A percentile compares a stretch with the other conserved stretches of the same genome.
Conservation (phyloP, 2,329 filamentous ascomycete genomes). For the Pyrenophora seminiperda region DNA sequence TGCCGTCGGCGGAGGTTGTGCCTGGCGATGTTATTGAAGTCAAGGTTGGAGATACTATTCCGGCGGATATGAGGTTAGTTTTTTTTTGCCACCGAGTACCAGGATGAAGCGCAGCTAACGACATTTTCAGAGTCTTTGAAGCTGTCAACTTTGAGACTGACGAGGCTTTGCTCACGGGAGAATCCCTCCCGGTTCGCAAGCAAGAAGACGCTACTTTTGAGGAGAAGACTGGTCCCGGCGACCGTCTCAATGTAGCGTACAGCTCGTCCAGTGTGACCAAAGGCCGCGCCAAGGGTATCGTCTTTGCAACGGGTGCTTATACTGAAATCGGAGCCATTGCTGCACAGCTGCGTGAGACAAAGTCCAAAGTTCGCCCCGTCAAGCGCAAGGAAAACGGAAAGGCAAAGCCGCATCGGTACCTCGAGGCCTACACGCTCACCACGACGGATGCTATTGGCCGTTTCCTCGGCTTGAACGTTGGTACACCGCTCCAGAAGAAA, state of each 20-base stretch:
- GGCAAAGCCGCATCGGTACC: conserved; percentile 41
- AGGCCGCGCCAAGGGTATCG: conserved; percentile 69
- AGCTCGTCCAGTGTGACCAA: conserved; percentile 50
- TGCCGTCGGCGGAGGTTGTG: conserved; percentile 65
- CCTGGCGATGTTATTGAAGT: conserved; percentile 68
- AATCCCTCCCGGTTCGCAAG: conserved; percentile 70
- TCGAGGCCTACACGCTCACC: conserved; percentile 59
- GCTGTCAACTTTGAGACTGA: conserved; percentile 77
- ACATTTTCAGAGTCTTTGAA: conserved; percentile 49
- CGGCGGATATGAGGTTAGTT: conserved; percentile 61
- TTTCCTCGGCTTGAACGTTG: conserved; percentile 49
- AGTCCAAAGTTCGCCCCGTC: conserved; percentile 42
- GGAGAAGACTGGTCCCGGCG: conserved; percentile 64
- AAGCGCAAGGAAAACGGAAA: conserved; percentile 47
- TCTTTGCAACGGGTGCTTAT: conserved; percentile 69
- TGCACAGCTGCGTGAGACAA: conserved; percentile 64
- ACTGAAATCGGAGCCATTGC: conserved; percentile 77
- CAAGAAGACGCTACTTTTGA: conserved; percentile 60
- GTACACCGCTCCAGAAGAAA: conserved; percentile 47
- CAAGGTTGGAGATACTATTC: conserved; percentile 69
- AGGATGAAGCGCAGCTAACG: not conserved
- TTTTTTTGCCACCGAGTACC: not conserved
- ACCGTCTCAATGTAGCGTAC: conserved; percentile 71
- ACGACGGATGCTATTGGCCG: conserved; percentile 44
- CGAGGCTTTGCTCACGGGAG: conserved; percentile 71